phyloP scores from a whole-genome alignment of 2,329 filamentous ascomycete genomes.

The Coniochaeta pulveracea region DNA sequence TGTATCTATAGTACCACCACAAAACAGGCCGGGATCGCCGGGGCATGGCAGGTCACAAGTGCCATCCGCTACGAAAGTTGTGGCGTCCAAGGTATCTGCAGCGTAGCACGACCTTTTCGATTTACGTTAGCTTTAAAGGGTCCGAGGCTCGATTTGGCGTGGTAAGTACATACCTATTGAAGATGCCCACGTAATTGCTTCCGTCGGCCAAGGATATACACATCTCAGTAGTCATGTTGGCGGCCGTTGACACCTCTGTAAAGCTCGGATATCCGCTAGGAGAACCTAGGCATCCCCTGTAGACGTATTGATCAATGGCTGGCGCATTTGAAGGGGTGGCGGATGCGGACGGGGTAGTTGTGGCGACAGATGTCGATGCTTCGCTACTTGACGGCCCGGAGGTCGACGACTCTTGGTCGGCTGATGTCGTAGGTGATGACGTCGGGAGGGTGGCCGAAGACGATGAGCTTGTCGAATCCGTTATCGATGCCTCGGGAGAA shows the following conservation, averaged over 20 bases:
- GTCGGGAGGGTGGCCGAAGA: not conserved
- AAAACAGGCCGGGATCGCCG: constrained; percentile 1
- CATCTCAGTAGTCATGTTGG: not conserved
- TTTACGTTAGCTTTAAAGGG: not conserved
- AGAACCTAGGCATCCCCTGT: not conserved
- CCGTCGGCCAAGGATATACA: constrained; percentile 1
- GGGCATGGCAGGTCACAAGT: constrained; percentile 1
- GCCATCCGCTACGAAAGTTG: not conserved
- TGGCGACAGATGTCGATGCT: not conserved
- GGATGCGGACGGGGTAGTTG: not conserved
- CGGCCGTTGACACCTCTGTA: not conserved
- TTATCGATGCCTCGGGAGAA: not conserved
- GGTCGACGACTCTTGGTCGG: not conserved
- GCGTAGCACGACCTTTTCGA: not conserved
- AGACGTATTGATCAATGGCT: not conserved
- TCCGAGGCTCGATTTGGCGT: not conserved
- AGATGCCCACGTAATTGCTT: not conserved
- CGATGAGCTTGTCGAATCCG: not conserved
- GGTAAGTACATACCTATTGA: not conserved
- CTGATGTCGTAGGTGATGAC: not conserved
- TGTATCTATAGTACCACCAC: not conserved
- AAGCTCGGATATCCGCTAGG: not conserved
- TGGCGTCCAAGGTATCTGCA: not conserved
- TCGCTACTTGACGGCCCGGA: not conserved
- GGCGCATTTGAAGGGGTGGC: not conserved